Evolutionary conservation across 1,284 basidiomycete species (phyloP).

Genomic region (Heterobasidion annosum): DNA sequence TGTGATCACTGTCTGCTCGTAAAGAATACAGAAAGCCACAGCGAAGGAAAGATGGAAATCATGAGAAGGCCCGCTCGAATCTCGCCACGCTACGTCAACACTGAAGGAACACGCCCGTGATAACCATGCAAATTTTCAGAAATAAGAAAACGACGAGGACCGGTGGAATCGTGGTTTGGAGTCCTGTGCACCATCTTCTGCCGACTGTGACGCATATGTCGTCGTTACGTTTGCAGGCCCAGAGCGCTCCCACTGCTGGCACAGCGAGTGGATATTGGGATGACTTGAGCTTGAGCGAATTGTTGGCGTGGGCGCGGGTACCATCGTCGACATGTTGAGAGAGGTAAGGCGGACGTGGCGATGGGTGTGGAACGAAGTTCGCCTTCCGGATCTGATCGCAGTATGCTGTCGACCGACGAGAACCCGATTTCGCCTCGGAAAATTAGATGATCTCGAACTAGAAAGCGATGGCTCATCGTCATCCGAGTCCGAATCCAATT

Average conservation of each 20-base stretch:
- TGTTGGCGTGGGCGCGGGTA: conserved; percentile 36
- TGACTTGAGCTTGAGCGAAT: conserved; percentile 42
- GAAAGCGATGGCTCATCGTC: not conserved
- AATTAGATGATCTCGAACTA: not conserved
- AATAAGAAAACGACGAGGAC: no score
- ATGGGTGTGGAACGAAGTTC: not conserved
- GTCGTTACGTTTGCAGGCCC: conserved; percentile 51
- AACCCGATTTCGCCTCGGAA: not conserved
- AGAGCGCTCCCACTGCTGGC: conserved; percentile 42
- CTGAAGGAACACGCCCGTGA: no score
- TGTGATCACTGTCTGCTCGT: no score
- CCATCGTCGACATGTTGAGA: conserved; percentile 20
- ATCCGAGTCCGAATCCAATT: not conserved
- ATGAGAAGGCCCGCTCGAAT: no score
- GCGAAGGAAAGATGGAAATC: no score
- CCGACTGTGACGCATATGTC: conserved; percentile 7
- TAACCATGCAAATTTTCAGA: no score
- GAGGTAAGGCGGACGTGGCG: conserved; percentile 11
- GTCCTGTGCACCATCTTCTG: no score
- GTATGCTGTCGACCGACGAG: not conserved
- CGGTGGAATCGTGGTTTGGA: no score
- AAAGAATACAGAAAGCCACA: no score
- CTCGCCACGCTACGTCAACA: no score
- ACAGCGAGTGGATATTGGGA: conserved; percentile 47
- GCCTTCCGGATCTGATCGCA: not conserved